Conservation (phyloP, 2,329 filamentous ascomycete species). For the Penicillium sclerotiorum region DNA sequence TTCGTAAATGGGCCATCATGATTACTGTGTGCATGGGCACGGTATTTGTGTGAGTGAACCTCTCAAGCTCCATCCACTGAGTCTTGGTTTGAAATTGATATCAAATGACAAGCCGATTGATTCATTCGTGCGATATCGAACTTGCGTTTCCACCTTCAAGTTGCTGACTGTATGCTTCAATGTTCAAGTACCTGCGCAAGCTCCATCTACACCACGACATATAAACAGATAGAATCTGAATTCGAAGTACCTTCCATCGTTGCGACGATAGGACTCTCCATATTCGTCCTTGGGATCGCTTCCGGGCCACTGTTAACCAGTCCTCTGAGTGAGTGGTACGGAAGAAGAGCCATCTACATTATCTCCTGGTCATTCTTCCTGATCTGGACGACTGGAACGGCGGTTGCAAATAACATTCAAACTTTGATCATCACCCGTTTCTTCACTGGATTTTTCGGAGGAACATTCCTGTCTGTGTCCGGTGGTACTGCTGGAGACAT, state of each 20-base stretch:
- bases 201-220: constrained; percentile 58
- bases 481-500: constrained; percentile 20
- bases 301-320: constrained; percentile 8
- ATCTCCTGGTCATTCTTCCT: constrained; percentile 6
- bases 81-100: no score
- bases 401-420: constrained; percentile 62
- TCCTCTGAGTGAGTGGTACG: constrained; percentile 10
- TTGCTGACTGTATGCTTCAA: no score
- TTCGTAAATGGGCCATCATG: constrained; percentile 10
- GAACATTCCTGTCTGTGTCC: constrained; percentile 41
- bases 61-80: no score
- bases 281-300: constrained; percentile 7
- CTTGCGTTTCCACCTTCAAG: no score
- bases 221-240: constrained; percentile 19
- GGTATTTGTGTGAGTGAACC: constrained; percentile 10
- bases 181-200: constrained; percentile 65
- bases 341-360: constrained; percentile 6
- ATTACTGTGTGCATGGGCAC: constrained; percentile 9
- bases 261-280: constrained; percentile 2
- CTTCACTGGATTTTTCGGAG: constrained; percentile 59
- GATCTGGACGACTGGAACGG: constrained; percentile 38
- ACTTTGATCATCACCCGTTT: constrained; percentile 63
- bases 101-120: no score
- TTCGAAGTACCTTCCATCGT: constrained; percentile 57
- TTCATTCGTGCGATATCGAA: no score